Conservation (phyloP, 352 stramenopile species). For the Globisporangium irregulare region DNA sequence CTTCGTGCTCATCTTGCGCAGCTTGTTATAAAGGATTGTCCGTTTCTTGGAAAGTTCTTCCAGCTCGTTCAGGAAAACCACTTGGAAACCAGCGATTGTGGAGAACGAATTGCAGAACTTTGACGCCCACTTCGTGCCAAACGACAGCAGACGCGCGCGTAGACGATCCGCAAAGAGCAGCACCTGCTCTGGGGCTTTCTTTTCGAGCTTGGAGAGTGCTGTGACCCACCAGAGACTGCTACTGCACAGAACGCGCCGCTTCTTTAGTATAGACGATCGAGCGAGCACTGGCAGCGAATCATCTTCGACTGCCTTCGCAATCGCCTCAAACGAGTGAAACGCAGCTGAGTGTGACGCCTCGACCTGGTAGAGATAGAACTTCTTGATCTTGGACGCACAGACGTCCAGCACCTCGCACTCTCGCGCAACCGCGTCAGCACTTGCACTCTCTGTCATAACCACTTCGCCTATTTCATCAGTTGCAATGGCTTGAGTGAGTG, state of each 20-base stretch:
- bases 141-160: conserved; percentile 37
- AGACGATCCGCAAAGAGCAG: conserved; percentile 37
- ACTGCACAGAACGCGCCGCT: conserved; percentile 33
- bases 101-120: conserved; percentile 47
- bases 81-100: conserved; percentile 37
- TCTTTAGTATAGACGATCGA: background rate
- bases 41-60: conserved; percentile 37
- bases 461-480: conserved; percentile 14
- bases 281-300: conserved; percentile 5
- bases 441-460: background rate
- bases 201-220: conserved; percentile 35
- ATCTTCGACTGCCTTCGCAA: conserved; percentile 12
- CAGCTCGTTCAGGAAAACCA: conserved; percentile 55
- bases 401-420: conserved; percentile 40
- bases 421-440: conserved; percentile 20
- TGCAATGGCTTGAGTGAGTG: conserved; percentile 29
- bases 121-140: conserved; percentile 44
- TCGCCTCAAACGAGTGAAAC: conserved; percentile 19
- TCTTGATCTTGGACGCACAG: conserved; percentile 29
- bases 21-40: conserved; percentile 25
- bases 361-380: conserved; percentile 46
- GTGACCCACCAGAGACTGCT: conserved; percentile 46
- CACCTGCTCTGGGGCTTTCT: conserved; percentile 17
- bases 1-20: conserved; percentile 37
- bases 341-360: conserved; percentile 31